Conservation (phyloP, 2,329 filamentous ascomycete genomes). For the Alternaria incomplexa region DNA sequence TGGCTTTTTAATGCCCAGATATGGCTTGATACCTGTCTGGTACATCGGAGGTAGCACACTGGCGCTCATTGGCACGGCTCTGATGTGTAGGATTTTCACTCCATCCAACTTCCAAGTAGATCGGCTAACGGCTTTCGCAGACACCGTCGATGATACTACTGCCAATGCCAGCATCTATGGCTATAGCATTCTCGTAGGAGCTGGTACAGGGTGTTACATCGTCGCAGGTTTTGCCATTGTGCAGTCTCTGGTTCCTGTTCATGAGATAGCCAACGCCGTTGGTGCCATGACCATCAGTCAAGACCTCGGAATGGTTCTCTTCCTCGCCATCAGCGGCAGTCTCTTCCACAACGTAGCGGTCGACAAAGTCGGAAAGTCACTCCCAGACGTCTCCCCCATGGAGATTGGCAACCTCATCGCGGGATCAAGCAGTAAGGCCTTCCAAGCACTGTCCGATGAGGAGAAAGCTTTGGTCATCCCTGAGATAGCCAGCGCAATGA, state of each 20-base stretch:
- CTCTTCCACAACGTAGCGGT: not conserved
- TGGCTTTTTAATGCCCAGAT: conserved; percentile 24
- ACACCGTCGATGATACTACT: conserved; percentile 22
- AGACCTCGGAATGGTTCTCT: not conserved
- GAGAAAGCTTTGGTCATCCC: not conserved
- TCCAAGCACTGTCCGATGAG: not conserved
- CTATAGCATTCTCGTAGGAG: conserved; percentile 24
- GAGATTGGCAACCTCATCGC: not conserved
- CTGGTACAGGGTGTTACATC: conserved; percentile 21
- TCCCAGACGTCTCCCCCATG: not conserved
- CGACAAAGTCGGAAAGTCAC: not conserved
- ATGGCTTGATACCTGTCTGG: conserved; percentile 24
- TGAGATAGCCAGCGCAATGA: not conserved
- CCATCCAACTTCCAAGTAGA: too few species aligned
- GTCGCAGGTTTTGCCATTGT: conserved; percentile 23
- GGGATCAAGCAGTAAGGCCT: not conserved
- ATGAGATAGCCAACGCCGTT: conserved; percentile 21
- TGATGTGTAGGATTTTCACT: conserved; percentile 33
- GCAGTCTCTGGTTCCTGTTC: conserved; percentile 10
- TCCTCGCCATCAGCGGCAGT: conserved; percentile 1
- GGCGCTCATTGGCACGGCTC: conserved; percentile 11
- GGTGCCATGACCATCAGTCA: conserved; percentile 11
- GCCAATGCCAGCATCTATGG: conserved; percentile 25
- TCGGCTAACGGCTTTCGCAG: not conserved
- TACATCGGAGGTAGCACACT: conserved; percentile 41